phyloP scores from a whole-genome alignment of 2,329 filamentous ascomycete genomes.

The Sporothrix pallida region DNA sequence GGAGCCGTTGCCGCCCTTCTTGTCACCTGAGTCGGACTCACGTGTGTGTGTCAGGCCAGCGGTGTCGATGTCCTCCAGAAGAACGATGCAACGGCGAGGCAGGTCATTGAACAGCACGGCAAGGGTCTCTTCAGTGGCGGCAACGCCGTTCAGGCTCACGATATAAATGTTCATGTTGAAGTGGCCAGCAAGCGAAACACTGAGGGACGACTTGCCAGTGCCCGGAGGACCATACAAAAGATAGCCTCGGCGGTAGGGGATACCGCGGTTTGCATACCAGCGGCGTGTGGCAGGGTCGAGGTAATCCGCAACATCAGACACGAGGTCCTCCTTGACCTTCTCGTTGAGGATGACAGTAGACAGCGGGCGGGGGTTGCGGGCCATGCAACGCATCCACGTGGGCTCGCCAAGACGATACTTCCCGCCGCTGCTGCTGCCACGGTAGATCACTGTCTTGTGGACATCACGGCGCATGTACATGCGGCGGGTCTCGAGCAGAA shows the following conservation, averaged over 20 bases:
- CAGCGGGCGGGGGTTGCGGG: conserved; percentile 64
- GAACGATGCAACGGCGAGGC: conserved; percentile 71
- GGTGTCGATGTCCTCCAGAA: conserved; percentile 78
- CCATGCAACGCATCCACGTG: conserved; percentile 67
- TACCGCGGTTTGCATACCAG: conserved; percentile 86
- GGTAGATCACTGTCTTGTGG: conserved; percentile 69
- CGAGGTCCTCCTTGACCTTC: conserved; percentile 62
- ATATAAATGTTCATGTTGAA: conserved; percentile 76
- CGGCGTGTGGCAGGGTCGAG: conserved; percentile 65
- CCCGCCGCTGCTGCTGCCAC: conserved; percentile 55
- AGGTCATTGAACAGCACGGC: conserved; percentile 68
- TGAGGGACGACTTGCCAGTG: conserved; percentile 77
- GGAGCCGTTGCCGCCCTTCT: conserved; percentile 38
- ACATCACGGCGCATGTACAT: conserved; percentile 63
- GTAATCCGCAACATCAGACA: conserved; percentile 68
- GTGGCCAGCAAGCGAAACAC: conserved; percentile 71
- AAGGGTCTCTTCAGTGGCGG: conserved; percentile 69
- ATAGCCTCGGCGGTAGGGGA: conserved; percentile 85
- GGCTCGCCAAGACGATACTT: conserved; percentile 47
- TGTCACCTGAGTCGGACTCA: conserved; percentile 42
- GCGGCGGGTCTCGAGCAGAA: conserved; percentile 63
- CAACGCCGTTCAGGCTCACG: conserved; percentile 67
- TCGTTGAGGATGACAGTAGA: conserved; percentile 70
- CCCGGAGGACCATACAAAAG: conserved; percentile 81
- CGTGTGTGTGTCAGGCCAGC: conserved; percentile 70